These are phyloP conservation scores for Paradendryphiella salina DNA, from an alignment of 2,329 filamentous ascomycete species.

Conservation along the genomic window DNA sequence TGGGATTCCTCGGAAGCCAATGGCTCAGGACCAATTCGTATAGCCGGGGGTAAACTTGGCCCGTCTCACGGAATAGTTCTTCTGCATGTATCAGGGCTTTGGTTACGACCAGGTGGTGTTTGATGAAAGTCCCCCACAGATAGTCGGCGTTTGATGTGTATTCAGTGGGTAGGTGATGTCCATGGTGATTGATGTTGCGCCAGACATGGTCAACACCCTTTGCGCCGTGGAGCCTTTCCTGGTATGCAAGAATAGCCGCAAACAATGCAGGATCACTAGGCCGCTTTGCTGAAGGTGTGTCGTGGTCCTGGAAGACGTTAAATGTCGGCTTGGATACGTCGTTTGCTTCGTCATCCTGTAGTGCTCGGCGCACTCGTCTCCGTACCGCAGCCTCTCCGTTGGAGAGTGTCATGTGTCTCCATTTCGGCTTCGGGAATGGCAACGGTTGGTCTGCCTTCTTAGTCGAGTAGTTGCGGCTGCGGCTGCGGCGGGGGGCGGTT, in stretches of 20 bases:
- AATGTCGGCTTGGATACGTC: background rate
- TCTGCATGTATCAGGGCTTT: slow-evolving; percentile 49
- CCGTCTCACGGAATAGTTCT: slow-evolving; percentile 47
- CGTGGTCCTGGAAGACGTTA: background rate
- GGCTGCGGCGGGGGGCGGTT: slow-evolving; percentile 15
- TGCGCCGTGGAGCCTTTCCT: slow-evolving; percentile 48
- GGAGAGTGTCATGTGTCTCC: slow-evolving; percentile 21
- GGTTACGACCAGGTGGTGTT: slow-evolving; percentile 40
- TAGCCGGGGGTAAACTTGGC: slow-evolving; percentile 42
- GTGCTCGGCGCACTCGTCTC: slow-evolving; percentile 13
- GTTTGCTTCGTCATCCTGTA: slow-evolving; percentile 13
- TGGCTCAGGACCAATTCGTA: slow-evolving; percentile 53
- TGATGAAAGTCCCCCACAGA: slow-evolving; percentile 54
- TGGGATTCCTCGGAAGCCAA: slow-evolving; percentile 33
- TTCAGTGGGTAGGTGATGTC: slow-evolving; percentile 47
- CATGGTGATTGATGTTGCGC: slow-evolving; percentile 44
- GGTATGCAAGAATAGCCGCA: slow-evolving; percentile 48
- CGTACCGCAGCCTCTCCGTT: slow-evolving; percentile 5
- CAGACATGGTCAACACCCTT: slow-evolving; percentile 52
- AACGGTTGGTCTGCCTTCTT: background rate
- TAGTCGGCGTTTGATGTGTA: slow-evolving; percentile 46
- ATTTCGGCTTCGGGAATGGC: slow-evolving; percentile 9
- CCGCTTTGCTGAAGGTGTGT: background rate
- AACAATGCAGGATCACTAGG: slow-evolving; percentile 32
- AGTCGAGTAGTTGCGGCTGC: slow-evolving; percentile 21